phyloP scores from a whole-genome alignment of 768 basidiomycete species.

The Russula abietina region DNA sequence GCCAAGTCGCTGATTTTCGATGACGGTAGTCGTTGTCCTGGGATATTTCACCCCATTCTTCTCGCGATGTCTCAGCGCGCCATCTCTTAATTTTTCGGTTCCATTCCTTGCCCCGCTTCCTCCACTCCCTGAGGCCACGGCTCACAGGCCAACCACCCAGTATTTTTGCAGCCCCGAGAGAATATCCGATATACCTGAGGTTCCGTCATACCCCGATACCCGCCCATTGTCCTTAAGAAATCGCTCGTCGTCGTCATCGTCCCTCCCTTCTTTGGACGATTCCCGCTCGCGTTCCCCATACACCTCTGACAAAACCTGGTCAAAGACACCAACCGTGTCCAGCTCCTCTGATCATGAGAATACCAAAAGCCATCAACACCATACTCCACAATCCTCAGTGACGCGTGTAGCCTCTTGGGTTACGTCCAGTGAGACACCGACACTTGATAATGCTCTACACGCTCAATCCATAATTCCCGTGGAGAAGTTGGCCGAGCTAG shows the following conservation, averaged over 20 bases:
- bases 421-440: slow-evolving; percentile 19
- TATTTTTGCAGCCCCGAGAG: slow-evolving; percentile 7
- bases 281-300: slow-evolving; percentile 1
- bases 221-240: slow-evolving; percentile 17
- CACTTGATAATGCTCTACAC: slow-evolving; percentile 18
- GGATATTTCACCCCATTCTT: slow-evolving; percentile 26
- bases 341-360: slow-evolving; percentile 1
- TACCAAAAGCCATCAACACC: background rate
- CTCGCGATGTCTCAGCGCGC: slow-evolving; percentile 25
- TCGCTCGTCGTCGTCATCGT: slow-evolving; percentile 18
- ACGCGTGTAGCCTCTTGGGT: slow-evolving; percentile 19
- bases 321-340: slow-evolving; percentile 11
- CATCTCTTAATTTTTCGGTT: slow-evolving; percentile 22
- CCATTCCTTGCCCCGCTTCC: slow-evolving; percentile 24
- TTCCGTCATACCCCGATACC: slow-evolving; percentile 20
- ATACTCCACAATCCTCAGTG: slow-evolving; percentile 1
- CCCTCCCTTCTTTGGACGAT: slow-evolving; percentile 16
- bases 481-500: slow-evolving; percentile 37
- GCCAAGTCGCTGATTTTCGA: background rate
- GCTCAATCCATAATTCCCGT: slow-evolving; percentile 22
- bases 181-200: slow-evolving; percentile 15
- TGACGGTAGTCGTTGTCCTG: slow-evolving; percentile 19
- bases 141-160: slow-evolving; percentile 12
- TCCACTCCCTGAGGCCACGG: slow-evolving; percentile 20
- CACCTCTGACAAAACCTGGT: slow-evolving; percentile 3